Evolutionary conservation across 441 rosid species (phyloP).

Genomic region (Populus hybrid): DNA sequence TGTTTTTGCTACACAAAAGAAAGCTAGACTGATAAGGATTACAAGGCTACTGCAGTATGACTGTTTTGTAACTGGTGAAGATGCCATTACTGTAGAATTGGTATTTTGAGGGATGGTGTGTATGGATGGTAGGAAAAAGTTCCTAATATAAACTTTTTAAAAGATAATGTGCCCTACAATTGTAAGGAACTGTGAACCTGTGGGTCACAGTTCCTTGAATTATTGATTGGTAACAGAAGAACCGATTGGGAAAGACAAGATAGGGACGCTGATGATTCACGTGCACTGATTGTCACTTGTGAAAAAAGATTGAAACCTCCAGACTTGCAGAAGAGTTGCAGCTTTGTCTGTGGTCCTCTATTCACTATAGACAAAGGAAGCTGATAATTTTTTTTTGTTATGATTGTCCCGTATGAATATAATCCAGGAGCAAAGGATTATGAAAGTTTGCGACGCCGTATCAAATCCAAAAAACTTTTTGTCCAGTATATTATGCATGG

Average conservation of each 20-base stretch:
- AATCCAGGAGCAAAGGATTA: background rate
- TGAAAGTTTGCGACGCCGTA: background rate
- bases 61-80: slow-evolving; percentile 9
- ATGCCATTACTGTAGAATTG: background rate
- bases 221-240: slow-evolving; percentile 12
- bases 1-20: slow-evolving; percentile 6
- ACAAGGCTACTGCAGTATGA: background rate
- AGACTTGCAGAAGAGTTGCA: background rate
- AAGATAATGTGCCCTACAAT: slow-evolving; percentile 2
- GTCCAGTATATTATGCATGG: background rate
- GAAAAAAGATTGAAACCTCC: background rate
- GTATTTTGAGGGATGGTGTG: background rate
- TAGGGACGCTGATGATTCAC: slow-evolving; percentile 1
- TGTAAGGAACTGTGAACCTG: background rate
- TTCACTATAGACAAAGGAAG: background rate
- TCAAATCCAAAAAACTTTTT: background rate
- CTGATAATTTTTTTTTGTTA: background rate
- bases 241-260: background rate
- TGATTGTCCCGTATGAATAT: background rate
- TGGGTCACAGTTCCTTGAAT: slow-evolving; percentile 5
- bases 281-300: background rate
- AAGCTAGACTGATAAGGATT: slow-evolving; percentile 2
- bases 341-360: background rate
- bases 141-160: background rate
- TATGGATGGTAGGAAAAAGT: background rate